Percentiles rank a stretch among this genome's conserved stretches.
Evolutionary conservation across 2,329 filamentous ascomycete species (phyloP).

Genomic region (Penicillium brasilianum): DNA sequence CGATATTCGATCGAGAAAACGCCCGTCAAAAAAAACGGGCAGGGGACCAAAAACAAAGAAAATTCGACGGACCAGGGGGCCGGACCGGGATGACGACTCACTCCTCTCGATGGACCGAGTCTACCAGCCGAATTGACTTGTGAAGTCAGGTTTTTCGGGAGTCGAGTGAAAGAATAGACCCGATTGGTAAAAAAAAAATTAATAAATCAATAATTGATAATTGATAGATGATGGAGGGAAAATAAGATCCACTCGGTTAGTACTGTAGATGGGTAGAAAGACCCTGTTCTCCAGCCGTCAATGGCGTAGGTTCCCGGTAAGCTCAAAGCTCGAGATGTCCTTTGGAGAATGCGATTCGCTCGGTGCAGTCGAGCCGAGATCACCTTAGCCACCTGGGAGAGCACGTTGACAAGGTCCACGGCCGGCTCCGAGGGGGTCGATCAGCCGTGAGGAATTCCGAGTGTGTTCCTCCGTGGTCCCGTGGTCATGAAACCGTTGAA

Average conservation of each 20-base stretch:
- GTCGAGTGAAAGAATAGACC: background rate
- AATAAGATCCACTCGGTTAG: background rate
- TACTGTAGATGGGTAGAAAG: too few relatives aligned
- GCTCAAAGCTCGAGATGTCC: too few relatives aligned
- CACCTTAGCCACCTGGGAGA: constrained; percentile 18
- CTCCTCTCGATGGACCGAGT: constrained; percentile 11
- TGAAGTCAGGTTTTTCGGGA: constrained; percentile 23
- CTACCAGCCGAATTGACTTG: constrained; percentile 19
- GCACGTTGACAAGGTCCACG: constrained; percentile 6
- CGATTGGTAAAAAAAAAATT: background rate
- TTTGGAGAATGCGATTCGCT: constrained; percentile 5
- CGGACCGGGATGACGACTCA: constrained; percentile 19
- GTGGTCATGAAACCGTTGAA: constrained; percentile 13
- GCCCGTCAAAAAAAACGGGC: background rate
- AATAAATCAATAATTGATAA: background rate
- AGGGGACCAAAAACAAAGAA: too few relatives aligned
- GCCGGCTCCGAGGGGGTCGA: constrained; percentile 29
- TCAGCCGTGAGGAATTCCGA: constrained; percentile 19
- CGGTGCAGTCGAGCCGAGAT: constrained; percentile 29
- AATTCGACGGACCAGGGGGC: constrained; percentile 14
- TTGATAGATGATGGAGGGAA: too few relatives aligned
- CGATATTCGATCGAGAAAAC: background rate
- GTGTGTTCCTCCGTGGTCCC: background rate
- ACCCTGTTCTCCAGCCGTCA: constrained; percentile 9
- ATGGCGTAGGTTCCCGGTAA: constrained; percentile 1